A percentile compares a stretch with the other conserved stretches of the same genome.
Evolutionary conservation across 257 asterid genomes (phyloP).

Genomic region (Ilex aquifolium): DNA sequence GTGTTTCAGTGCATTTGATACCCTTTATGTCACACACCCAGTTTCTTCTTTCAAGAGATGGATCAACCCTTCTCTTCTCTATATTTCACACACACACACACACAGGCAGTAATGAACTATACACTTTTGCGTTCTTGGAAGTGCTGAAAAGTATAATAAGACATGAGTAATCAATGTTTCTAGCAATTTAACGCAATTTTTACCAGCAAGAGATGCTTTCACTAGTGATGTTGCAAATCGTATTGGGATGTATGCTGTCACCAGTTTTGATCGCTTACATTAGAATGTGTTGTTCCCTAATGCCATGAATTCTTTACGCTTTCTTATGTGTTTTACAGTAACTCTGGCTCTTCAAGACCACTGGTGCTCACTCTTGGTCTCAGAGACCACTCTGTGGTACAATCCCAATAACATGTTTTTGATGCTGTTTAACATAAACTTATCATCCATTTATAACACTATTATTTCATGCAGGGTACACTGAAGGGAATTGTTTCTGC

Average conservation of each 20-base stretch:
- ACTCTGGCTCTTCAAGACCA: conserved; percentile 61
- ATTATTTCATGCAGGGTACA: conserved; percentile 36
- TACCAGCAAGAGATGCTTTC: not conserved
- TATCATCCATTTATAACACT: not conserved
- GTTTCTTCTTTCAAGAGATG: not conserved
- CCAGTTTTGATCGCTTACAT: too few relatives aligned
- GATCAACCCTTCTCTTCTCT: not conserved
- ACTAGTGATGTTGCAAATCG: too few relatives aligned
- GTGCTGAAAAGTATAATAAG: too few relatives aligned
- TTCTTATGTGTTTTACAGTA: conserved; percentile 37
- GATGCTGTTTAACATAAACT: not conserved
- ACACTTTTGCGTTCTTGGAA: not conserved
- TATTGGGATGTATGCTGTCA: not conserved
- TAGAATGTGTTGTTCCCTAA: not conserved
- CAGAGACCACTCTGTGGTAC: conserved; percentile 75
- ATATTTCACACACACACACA: not conserved
- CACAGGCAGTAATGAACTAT: not conserved
- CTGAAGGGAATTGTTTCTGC: conserved; percentile 61
- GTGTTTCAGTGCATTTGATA: conserved; percentile 1
- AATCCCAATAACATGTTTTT: not conserved
- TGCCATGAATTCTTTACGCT: not conserved
- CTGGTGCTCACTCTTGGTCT: conserved; percentile 85
- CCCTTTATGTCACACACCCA: not conserved
- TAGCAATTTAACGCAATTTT: not conserved
- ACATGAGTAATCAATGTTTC: not conserved